These are phyloP conservation scores for Ophiostoma quercus DNA, from an alignment of 2,329 filamentous ascomycete species.

Conservation along the genomic window DNA sequence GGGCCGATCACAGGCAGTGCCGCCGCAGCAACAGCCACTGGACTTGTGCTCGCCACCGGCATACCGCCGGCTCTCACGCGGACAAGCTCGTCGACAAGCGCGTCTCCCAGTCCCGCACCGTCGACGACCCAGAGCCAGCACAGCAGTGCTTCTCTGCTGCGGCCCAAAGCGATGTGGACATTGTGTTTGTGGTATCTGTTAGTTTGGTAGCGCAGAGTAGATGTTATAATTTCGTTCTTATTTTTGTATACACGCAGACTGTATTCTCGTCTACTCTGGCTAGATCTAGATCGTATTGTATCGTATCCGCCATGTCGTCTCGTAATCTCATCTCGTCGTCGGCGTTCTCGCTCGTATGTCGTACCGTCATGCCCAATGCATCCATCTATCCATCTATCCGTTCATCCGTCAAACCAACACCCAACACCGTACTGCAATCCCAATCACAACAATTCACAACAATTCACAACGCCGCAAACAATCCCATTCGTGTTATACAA, in stretches of 20 bases:
- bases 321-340: neutral
- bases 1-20: no score
- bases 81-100: no score
- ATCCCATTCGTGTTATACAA: constrained; percentile 7
- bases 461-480: constrained; percentile 1
- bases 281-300: neutral
- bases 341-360: neutral
- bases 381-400: neutral
- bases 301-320: neutral
- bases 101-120: no score
- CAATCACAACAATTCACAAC: constrained; percentile 9
- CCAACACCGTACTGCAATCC: constrained; percentile 2
- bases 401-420: neutral
- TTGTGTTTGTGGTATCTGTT: neutral
- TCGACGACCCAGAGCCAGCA: no score
- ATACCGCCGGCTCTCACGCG: no score
- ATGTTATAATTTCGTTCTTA: neutral
- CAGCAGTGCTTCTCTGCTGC: neutral
- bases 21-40: no score
- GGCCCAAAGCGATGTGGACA: neutral
- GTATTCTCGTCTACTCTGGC: neutral
- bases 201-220: neutral
- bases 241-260: constrained; percentile 1
- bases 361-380: neutral
- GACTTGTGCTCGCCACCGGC: no score